Evolutionary conservation across 2,329 filamentous ascomycete species (phyloP), one percentile per base, ranked within the genome.

Genomic region (Alternaria brassicicola): DNA sequence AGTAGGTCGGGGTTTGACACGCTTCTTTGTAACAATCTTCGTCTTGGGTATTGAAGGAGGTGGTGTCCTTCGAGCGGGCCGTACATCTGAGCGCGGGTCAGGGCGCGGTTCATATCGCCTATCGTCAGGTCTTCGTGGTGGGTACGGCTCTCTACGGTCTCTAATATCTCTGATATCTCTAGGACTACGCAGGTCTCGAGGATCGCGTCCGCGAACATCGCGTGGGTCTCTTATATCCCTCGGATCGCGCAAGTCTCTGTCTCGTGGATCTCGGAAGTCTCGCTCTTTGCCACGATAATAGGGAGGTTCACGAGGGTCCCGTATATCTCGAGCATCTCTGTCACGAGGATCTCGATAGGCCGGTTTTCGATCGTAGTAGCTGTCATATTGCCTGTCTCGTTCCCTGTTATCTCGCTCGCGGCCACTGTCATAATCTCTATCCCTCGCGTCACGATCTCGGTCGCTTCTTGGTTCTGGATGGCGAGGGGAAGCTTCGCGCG

Each of bases 1-100:
- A 5, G 82, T 85, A 2, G 92, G 92, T 51, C 88, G 87, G 45
- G 87, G 82, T 72, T 93, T 95, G 12, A 87, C 79, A 28, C 89
- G 86, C 73, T 84, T 91, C 76, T 90, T 84, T 3, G 87, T 87
- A 53, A 90, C 81, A 66, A 85, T 87, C 66, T 85, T 79, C 60
- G 78, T 87, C 73, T 76, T 82, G 23, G 74, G 78, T 64, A 72
- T 74, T 28, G 77, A 76, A 52, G 78, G 76, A 15, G 72, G 68
- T 19, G 76, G 78, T 36, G 76, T 75, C 49, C 72, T 69, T 43
- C 76, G 69, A 45, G 78, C 77, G 13, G 62, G 62, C 42, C 73
- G 36, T 25, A 26, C 10, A 13, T 74, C 74, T 6, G 64, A 61
- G 17, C 70, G 68, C 12, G 66, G n/a, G 12, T 74, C 74, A 7